Conservation (phyloP, 2,329 filamentous ascomycete genomes). For the Sclerotinia minor region DNA sequence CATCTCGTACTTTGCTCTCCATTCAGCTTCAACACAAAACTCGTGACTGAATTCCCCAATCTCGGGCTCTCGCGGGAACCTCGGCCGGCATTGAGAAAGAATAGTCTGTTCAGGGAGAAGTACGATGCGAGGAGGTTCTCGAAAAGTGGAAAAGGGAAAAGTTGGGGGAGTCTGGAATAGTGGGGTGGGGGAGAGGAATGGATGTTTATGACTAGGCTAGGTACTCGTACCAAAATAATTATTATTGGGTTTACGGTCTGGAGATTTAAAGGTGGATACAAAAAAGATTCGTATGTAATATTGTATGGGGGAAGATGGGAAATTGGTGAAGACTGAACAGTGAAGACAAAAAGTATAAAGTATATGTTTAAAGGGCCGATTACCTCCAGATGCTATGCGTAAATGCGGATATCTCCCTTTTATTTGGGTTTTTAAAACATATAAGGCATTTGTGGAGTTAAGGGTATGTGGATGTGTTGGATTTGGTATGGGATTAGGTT, state of each 20-base stretch:
- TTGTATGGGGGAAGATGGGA: background rate
- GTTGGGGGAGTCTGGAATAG: background rate
- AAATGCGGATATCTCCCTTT: slow-evolving; percentile 10
- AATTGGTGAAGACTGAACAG: background rate
- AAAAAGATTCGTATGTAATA: background rate
- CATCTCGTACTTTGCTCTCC: background rate
- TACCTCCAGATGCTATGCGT: slow-evolving; percentile 15
- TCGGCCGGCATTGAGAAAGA: background rate
- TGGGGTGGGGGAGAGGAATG: background rate
- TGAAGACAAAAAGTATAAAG: no score
- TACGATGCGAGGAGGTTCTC: background rate
- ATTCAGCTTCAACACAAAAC: background rate
- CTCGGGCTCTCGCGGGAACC: background rate
- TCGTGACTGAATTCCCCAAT: background rate
- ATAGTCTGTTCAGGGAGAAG: no score
- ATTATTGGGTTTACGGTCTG: slow-evolving; percentile 10
- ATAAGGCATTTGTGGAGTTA: background rate
- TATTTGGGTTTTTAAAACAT: background rate
- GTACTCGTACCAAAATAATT: no score
- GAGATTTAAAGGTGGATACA: slow-evolving; percentile 11
- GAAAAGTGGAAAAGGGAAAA: slow-evolving; percentile 8
- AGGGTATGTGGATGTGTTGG: background rate
- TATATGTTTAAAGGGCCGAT: slow-evolving; percentile 10
- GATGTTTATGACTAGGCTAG: no score
- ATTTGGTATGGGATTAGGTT: background rate